Conservation (phyloP, 2,329 filamentous ascomycete genomes). For the Pseudogymnoascus sp. region DNA sequence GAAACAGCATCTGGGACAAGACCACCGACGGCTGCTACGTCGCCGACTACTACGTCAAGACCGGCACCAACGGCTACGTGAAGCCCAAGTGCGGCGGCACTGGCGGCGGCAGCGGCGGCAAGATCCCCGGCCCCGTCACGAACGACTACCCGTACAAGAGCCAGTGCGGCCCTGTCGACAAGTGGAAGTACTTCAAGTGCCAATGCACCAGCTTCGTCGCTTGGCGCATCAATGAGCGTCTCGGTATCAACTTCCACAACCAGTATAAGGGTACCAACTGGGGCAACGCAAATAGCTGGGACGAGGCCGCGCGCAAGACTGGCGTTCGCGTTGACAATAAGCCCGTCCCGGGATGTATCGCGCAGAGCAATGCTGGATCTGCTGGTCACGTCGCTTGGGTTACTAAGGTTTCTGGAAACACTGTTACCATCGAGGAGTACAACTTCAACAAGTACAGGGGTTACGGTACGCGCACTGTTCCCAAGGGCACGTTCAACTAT, state of each 20-base stretch:
- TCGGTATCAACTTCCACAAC: constrained; percentile 10
- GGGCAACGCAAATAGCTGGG: neutral
- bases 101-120: neutral
- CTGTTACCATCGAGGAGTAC: constrained; percentile 12
- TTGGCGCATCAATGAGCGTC: constrained; percentile 11
- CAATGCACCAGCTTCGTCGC: constrained; percentile 13
- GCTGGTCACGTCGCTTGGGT: constrained; percentile 12
- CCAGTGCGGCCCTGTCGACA: neutral
- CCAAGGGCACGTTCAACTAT: constrained; percentile 10
- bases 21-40: constrained; percentile 24
- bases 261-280: constrained; percentile 9
- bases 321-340: constrained; percentile 11
- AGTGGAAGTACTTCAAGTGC: constrained; percentile 12
- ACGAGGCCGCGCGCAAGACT: neutral
- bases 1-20: constrained; percentile 22
- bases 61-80: constrained; percentile 13
- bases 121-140: neutral
- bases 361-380: constrained; percentile 12
- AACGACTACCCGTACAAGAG: neutral
- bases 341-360: constrained; percentile 11
- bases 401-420: neutral
- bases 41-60: constrained; percentile 24
- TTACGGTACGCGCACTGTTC: constrained; percentile 8
- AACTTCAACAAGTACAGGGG: constrained; percentile 1
- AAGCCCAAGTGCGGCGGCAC: neutral